phyloP scores from a whole-genome alignment of 108 stramenopile genomes.

The Schizochytrium sp. region DNA sequence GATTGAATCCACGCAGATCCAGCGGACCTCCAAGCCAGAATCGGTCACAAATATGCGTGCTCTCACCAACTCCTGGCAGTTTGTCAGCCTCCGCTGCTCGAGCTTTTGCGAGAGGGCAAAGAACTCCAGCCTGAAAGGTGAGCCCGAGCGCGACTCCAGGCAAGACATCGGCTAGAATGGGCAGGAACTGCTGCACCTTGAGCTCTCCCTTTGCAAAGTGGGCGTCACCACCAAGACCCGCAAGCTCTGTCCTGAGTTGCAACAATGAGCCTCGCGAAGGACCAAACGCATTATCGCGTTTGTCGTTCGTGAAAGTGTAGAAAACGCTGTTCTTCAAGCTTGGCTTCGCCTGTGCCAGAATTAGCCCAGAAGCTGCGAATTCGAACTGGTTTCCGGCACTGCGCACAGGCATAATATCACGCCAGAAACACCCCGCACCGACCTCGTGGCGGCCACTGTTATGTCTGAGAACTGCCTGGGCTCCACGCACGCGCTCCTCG shows the following conservation, averaged over 20 bases:
- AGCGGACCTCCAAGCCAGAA: conserved; percentile 59
- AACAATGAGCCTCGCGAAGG: conserved; percentile 18
- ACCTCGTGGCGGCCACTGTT: conserved; percentile 37
- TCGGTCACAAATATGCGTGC: conserved; percentile 40
- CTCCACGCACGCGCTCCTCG: background rate
- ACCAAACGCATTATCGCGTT: conserved; percentile 31
- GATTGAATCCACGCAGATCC: conserved; percentile 46
- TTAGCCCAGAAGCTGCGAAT: conserved; percentile 56
- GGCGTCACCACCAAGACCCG: conserved; percentile 39
- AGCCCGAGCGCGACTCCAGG: conserved; percentile 40
- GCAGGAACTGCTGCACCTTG: conserved; percentile 58
- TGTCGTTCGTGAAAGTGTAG: conserved; percentile 51
- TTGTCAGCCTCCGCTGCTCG: background rate
- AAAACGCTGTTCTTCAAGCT: conserved; percentile 32
- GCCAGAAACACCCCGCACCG: conserved; percentile 4
- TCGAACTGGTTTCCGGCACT: conserved; percentile 27
- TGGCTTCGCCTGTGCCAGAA: conserved; percentile 47
- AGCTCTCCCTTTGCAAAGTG: conserved; percentile 56
- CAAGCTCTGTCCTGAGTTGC: conserved; percentile 12
- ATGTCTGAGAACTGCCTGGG: conserved; percentile 11
- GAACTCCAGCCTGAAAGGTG: background rate
- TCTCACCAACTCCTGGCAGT: background rate
- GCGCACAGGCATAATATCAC: conserved; percentile 52
- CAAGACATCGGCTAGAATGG: conserved; percentile 7
- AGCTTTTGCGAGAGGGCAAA: conserved; percentile 32